Evolutionary conservation across 2,329 filamentous ascomycete species (phyloP), one percentile per base, ranked within the genome.

Genomic region (Nothophoma quercina): DNA sequence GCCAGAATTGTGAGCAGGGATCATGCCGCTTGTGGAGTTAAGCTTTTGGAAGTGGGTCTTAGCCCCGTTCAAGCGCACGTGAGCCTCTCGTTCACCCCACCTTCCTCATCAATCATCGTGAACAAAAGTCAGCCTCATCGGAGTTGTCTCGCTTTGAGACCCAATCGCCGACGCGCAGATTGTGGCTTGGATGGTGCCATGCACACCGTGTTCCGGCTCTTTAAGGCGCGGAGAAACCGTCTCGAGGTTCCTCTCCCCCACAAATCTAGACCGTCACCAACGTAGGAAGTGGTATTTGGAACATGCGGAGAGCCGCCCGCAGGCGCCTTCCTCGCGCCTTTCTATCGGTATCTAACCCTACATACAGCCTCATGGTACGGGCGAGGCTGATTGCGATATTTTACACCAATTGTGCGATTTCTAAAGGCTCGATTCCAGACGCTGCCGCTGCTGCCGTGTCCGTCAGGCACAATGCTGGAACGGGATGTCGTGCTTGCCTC

Each of bases 1-100:
- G 36, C n/a, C 41, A 30, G 23, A 25, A 34, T 32, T 39, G 29
- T 40, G n/a, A 45, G 35, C 49, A 56, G 54, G 46, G 46, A 19
- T 49, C 39, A 30, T 18, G 39, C 47, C n/a, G 39, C 47, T 44
- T 44, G 22, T 46, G 43, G 39, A 25, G 32, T 44, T 53, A 48
- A 53, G 38, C 43, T 43, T 43, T 46, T 21, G 15, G 18, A 10
- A 16, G 26, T 43, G 39, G 34, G n/a, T 13, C 33, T 39, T 45
- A 45, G 45, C 35, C 29, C 51, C 34, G 28, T 2, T 5, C 2
- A 5, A 1, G 15, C 13, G 18, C 52, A 51, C 52, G 35, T 50
- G 41, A 36, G 7, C 2, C 1, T 3, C 6, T 25, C 18, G 7
- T 38, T 47, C 41, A 50, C 45, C 46, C 40, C 35, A 33, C 46